Conservation (phyloP, 306 rosid genomes). For the Mimosa pudica region DNA sequence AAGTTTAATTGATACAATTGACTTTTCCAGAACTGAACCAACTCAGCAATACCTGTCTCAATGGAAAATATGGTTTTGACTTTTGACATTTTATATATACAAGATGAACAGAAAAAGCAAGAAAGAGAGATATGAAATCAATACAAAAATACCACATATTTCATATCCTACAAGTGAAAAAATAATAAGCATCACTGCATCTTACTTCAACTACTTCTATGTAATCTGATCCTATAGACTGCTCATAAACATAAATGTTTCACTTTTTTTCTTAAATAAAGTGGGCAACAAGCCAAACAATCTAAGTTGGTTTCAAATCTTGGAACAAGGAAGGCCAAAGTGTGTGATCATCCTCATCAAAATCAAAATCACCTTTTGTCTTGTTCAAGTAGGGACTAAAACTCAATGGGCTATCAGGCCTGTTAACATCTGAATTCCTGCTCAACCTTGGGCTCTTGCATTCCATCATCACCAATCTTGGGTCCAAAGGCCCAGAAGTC, state of each 20-base stretch:
- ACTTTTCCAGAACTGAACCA: neutral
- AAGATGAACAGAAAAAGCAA: conserved; percentile 25
- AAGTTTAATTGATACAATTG: neutral
- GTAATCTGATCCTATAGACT: neutral
- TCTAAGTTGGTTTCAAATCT: conserved; percentile 82
- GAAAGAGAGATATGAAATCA: conserved; percentile 4
- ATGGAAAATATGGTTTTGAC: neutral
- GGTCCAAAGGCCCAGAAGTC: conserved; percentile 40
- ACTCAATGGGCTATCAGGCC: conserved; percentile 48
- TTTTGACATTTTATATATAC: conserved; percentile 27
- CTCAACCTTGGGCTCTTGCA: conserved; percentile 14
- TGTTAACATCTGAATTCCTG: conserved; percentile 30
- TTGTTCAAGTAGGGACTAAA: conserved; percentile 41
- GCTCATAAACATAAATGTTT: neutral
- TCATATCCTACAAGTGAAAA: neutral
- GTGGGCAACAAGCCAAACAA: neutral
- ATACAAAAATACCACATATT: neutral
- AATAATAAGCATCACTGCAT: neutral
- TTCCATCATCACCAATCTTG: conserved; percentile 34
- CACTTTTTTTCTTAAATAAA: neutral
- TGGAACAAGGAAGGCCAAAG: conserved; percentile 77
- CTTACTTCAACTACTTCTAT: neutral
- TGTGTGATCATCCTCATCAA: conserved; percentile 56
- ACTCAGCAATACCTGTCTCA: neutral
- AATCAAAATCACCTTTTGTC: conserved; percentile 43